A percentile compares a stretch with the other conserved stretches of the same genome.
Conservation (phyloP, 805 yeast species). For the Saturnispora galanensis region DNA sequence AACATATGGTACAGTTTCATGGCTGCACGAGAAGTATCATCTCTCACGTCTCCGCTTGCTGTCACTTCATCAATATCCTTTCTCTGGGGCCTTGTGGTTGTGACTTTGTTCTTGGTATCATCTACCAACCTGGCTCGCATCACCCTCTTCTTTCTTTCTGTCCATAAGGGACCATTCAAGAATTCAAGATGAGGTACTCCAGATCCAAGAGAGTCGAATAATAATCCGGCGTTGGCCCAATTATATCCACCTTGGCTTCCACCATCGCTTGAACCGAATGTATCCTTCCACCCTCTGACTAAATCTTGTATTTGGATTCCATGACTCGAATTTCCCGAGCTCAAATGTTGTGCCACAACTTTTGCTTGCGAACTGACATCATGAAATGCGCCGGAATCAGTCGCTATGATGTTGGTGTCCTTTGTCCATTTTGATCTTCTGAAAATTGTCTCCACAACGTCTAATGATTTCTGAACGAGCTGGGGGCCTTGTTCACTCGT, state of each 20-base stretch:
- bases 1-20: slow-evolving; percentile 34
- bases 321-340: slow-evolving; percentile 46
- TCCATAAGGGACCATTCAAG: slow-evolving; percentile 59
- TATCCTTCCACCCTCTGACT: slow-evolving; percentile 30
- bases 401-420: slow-evolving; percentile 37
- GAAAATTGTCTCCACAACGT: slow-evolving; percentile 39
- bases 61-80: no score
- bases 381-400: slow-evolving; percentile 55
- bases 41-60: slow-evolving; percentile 17
- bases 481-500: slow-evolving; percentile 50
- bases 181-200: slow-evolving; percentile 48
- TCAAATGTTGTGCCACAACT: slow-evolving; percentile 50
- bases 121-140: slow-evolving; percentile 31
- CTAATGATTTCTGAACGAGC: slow-evolving; percentile 35
- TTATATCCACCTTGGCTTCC: slow-evolving; percentile 29
- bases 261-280: slow-evolving; percentile 20
- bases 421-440: slow-evolving; percentile 29
- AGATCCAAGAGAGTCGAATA: slow-evolving; percentile 36
- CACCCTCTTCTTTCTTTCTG: slow-evolving; percentile 41
- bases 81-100: no score
- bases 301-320: slow-evolving; percentile 41
- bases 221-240: slow-evolving; percentile 52
- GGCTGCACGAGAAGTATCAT: slow-evolving; percentile 55
- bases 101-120: slow-evolving; percentile 28
- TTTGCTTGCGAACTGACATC: slow-evolving; percentile 55